These are phyloP conservation scores for Pulveroboletus sp. DNA, from an alignment of 768 basidiomycete genomes.

Conservation along the genomic window DNA sequence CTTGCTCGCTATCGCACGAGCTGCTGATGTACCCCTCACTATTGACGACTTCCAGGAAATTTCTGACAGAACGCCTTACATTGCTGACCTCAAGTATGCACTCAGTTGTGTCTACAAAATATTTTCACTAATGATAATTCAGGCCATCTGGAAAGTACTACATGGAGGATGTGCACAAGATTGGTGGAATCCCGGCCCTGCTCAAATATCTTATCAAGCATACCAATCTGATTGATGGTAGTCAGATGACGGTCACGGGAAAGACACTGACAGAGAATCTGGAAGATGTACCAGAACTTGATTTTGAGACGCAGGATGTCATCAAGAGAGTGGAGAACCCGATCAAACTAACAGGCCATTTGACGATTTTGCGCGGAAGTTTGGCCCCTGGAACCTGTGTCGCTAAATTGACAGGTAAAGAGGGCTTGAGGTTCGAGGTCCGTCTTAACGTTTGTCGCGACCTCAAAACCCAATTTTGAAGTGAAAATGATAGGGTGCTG, in stretches of 20 bases:
- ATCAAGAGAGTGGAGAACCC: conserved; percentile 70
- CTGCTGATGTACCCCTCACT: conserved; percentile 67
- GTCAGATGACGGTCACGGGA: conserved; percentile 86
- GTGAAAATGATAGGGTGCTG: conserved; percentile 49
- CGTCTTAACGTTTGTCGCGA: conserved; percentile 8
- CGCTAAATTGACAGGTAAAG: conserved; percentile 92
- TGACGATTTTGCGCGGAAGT: conserved; percentile 87
- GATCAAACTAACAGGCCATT: conserved; percentile 83
- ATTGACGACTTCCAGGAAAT: conserved; percentile 88
- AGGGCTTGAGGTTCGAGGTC: conserved; percentile 81
- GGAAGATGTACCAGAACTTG: conserved; percentile 67
- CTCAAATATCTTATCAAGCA: conserved; percentile 80
- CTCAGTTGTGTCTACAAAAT: conserved; percentile 6
- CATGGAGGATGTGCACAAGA: conserved; percentile 87
- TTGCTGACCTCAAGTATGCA: conserved; percentile 75
- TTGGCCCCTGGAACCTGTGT: conserved; percentile 85
- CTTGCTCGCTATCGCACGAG: conserved; percentile 80
- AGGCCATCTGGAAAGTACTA: conserved; percentile 85
- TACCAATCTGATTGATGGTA: conserved; percentile 77
- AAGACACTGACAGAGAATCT: conserved; percentile 88
- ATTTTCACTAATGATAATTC: conserved; percentile 2
- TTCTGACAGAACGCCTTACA: conserved; percentile 76
- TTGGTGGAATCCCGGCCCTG: conserved; percentile 82
- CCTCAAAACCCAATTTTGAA: background rate
- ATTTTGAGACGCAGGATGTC: conserved; percentile 75